These are phyloP conservation scores for Chiua virens DNA, from an alignment of 768 basidiomycete genomes.

Conservation along the genomic window DNA sequence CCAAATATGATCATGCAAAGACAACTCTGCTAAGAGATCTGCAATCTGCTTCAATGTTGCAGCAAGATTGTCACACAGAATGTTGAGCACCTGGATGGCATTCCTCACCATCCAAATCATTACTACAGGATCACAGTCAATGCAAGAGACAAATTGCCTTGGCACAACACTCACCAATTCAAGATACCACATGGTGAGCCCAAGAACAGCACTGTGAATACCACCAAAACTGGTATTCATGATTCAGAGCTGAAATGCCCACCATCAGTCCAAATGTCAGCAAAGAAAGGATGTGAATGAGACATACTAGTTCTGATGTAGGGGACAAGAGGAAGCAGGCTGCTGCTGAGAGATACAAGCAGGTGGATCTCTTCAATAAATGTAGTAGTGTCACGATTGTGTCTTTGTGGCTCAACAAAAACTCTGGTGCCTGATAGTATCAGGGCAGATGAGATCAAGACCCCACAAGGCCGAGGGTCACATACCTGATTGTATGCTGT, in stretches of 20 bases:
- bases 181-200: conserved; percentile 71
- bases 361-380: conserved; percentile 80
- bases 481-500: conserved; percentile 70
- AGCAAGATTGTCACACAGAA: conserved; percentile 60
- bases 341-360: conserved; percentile 68
- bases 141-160: background rate
- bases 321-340: conserved; percentile 68
- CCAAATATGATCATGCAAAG: conserved; percentile 66
- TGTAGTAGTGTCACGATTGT: conserved; percentile 78
- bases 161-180: conserved; percentile 49
- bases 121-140: conserved; percentile 39
- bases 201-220: conserved; percentile 76
- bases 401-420: conserved; percentile 79
- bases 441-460: background rate
- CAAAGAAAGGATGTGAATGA: background rate
- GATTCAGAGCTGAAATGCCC: conserved; percentile 47
- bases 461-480: background rate
- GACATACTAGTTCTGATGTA: conserved; percentile 76
- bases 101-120: conserved; percentile 78
- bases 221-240: conserved; percentile 80
- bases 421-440: conserved; percentile 72
- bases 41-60: conserved; percentile 63
- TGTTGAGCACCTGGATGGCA: conserved; percentile 63
- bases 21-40: conserved; percentile 68
- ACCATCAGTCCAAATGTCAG: background rate